Evolutionary conservation across 1,284 basidiomycete species (phyloP), one percentile per base, ranked within the genome.

Genomic region (Psilocybe mexicana): DNA sequence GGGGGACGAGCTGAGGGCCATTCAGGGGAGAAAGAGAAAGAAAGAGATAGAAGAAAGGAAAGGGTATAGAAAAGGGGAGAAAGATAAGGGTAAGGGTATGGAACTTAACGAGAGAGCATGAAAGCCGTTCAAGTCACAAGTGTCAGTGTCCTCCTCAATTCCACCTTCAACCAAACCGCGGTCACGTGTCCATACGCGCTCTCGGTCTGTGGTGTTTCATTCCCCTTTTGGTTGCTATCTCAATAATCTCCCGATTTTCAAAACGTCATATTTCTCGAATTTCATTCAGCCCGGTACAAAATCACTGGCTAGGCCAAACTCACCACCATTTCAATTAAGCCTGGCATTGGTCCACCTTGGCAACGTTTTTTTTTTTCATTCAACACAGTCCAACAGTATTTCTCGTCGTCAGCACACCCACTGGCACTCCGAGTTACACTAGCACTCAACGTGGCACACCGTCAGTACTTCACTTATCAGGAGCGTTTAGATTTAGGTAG

Each of bases 1-100:
- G 42, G 90, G 89, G 50, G 88, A 88, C 26, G 78, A 75, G 65
- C 70, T 78, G 59, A 79, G 69, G 44, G 78, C 75, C 79, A 81
- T 81, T 44, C 46, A 50, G 36, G 12, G 26, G 18, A 23, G 26
- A 54, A 50, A 11, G 43, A 30, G 28, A 48, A 43, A 36, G 40
- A 18, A 46, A 18, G 35, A 36, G 42, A 33, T 28, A 23, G 6
- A 49, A 24, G 49, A 43, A 38, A 57, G 35, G 18, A 46, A 30
- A 40, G 44, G 43, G 28, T 44, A 54, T 50, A 23, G 18, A 40
- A 18, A 55, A 42, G 38, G 14, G 38, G 30, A 5, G 12, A 48
- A 50, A 57, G 50, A 45, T 24, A 26, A 47, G 51, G 43, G 25
- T 25, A 44, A 56, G 55, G 56, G 58, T 46, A 54, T 12, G 52